Percentiles rank a stretch among this genome's conserved stretches.
Evolutionary conservation across 1,284 basidiomycete genomes (phyloP).

Genomic region (Fistulina hepatica): DNA sequence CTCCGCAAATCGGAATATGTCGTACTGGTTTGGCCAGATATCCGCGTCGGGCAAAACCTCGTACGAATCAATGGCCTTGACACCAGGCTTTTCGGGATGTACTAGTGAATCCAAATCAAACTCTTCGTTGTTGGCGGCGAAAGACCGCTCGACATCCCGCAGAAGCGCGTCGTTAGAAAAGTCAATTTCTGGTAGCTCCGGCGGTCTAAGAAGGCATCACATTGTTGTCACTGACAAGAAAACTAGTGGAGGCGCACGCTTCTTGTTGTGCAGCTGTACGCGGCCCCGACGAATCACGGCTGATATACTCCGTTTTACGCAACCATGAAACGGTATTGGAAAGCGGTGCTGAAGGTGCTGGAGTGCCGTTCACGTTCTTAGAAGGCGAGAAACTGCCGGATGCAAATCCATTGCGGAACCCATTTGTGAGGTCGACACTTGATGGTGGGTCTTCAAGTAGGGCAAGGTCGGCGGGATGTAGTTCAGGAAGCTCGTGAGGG

Average conservation of each 20-base stretch:
- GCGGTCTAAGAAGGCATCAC: too few species aligned
- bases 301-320: conserved; percentile 80
- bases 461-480: conserved; percentile 66
- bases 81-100: conserved; percentile 71
- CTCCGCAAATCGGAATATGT: conserved; percentile 82
- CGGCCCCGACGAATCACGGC: conserved; percentile 41
- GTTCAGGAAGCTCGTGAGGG: conserved; percentile 41
- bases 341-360: conserved; percentile 32
- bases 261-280: conserved; percentile 43
- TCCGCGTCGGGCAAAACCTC: conserved; percentile 81
- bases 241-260: conserved; percentile 32
- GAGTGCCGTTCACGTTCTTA: conserved; percentile 12
- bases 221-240: too few species aligned
- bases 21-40: conserved; percentile 85
- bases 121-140: conserved; percentile 50
- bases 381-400: conserved; percentile 40
- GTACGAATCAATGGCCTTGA: conserved; percentile 75
- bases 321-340: conserved; percentile 75
- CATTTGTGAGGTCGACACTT: too few species aligned
- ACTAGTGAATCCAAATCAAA: conserved; percentile 48
- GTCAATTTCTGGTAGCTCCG: conserved; percentile 50
- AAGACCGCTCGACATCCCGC: conserved; percentile 74
- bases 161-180: conserved; percentile 74
- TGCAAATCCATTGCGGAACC: conserved; percentile 8
- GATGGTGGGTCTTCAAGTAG: conserved; percentile 31